phyloP scores from a whole-genome alignment of 495 filamentous ascomycete species.

The Bryoglossum gracile region DNA sequence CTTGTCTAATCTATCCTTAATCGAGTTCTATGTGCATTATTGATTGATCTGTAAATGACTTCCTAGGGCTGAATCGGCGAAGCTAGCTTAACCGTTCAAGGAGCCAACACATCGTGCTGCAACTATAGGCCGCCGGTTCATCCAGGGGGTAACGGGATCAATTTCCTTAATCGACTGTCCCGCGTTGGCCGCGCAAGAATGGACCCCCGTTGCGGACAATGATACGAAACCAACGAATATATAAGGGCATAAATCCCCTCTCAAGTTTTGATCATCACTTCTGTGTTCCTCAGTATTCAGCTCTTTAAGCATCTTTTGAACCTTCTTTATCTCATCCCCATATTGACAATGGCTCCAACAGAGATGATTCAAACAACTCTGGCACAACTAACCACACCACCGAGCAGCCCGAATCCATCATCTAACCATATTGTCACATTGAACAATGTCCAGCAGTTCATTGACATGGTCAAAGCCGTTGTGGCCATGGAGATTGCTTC shows the following conservation, averaged over 20 bases:
- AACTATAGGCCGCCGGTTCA: too few species aligned
- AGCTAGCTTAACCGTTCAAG: constrained; percentile 7
- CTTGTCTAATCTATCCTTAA: too few species aligned
- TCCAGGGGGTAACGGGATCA: too few species aligned
- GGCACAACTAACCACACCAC: constrained; percentile 10
- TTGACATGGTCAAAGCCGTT: constrained; percentile 10
- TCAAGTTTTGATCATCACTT: background rate
- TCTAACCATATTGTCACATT: constrained; percentile 7
- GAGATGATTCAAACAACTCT: constrained; percentile 15
- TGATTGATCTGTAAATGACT: background rate
- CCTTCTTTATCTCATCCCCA: too few species aligned
- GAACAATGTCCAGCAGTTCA: constrained; percentile 14
- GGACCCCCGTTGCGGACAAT: too few species aligned
- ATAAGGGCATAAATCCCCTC: constrained; percentile 8
- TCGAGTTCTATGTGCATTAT: background rate
- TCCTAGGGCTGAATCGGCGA: too few species aligned
- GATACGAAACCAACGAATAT: constrained; percentile 7
- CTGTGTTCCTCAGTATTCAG: background rate
- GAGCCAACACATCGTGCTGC: constrained; percentile 10
- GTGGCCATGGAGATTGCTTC: constrained; percentile 11
- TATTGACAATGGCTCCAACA: background rate
- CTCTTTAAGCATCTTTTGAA: constrained; percentile 2
- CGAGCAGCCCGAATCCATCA: constrained; percentile 10
- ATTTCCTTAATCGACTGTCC: too few species aligned
- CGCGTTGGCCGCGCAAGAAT: too few species aligned